Evolutionary conservation across 1,284 basidiomycete species (phyloP).

Genomic region (Ustilago nuda): DNA sequence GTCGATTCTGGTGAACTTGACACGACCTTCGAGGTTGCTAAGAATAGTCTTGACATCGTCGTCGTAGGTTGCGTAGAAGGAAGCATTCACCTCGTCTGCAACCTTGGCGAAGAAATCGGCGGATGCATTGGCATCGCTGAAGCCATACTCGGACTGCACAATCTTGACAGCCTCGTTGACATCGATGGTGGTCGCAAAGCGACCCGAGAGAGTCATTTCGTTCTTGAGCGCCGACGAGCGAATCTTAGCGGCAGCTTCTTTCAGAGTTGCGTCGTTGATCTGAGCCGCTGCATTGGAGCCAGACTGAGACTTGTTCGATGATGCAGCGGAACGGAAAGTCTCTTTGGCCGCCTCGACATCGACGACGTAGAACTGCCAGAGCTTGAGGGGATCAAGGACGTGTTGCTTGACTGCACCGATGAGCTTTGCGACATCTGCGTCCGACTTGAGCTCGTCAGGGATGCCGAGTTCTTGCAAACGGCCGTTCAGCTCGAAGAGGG

Average conservation of each 20-base stretch:
- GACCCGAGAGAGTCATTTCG: constrained; percentile 46
- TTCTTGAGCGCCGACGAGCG: constrained; percentile 51
- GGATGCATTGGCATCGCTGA: constrained; percentile 30
- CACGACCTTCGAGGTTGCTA: constrained; percentile 55
- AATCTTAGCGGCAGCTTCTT: constrained; percentile 36
- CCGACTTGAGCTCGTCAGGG: constrained; percentile 49
- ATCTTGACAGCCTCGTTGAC: constrained; percentile 35
- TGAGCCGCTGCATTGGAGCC: constrained; percentile 12
- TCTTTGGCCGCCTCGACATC: constrained; percentile 49
- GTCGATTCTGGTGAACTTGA: constrained; percentile 60
- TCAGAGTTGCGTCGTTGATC: constrained; percentile 12
- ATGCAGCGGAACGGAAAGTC: constrained; percentile 31
- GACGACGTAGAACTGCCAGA: constrained; percentile 65
- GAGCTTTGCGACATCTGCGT: constrained; percentile 51
- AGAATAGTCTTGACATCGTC: constrained; percentile 61
- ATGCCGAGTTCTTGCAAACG: constrained; percentile 39
- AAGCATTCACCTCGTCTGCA: constrained; percentile 54
- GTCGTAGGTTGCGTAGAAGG: constrained; percentile 55
- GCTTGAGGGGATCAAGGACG: constrained; percentile 51
- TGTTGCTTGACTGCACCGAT: constrained; percentile 56
- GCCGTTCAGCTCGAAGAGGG: constrained; percentile 49
- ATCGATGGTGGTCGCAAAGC: constrained; percentile 58
- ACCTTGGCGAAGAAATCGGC: constrained; percentile 44
- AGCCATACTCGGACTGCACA: constrained; percentile 28
- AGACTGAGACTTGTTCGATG: constrained; percentile 16